Percentiles rank a stretch among this genome's conserved stretches.
Evolutionary conservation across 768 basidiomycete species (phyloP).

Genomic region (Pulveroboletus sp.): DNA sequence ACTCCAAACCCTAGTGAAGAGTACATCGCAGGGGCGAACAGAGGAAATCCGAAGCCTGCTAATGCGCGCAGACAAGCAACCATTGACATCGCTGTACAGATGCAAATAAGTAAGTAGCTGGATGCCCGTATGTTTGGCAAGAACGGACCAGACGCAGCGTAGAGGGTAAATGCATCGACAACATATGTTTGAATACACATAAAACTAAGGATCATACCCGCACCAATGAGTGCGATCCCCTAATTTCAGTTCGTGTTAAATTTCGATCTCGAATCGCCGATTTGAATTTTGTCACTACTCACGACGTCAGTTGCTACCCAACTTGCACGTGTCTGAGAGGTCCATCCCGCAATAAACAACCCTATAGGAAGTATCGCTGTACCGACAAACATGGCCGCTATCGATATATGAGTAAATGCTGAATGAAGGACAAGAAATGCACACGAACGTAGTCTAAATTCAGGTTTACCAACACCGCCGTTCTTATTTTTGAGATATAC

Average conservation of each 20-base stretch:
- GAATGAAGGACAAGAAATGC: background rate
- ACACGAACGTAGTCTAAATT: constrained; percentile 45
- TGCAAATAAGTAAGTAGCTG: background rate
- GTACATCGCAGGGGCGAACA: constrained; percentile 74
- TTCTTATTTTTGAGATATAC: constrained; percentile 46
- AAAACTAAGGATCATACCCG: constrained; percentile 54
- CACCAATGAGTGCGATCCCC: constrained; percentile 56
- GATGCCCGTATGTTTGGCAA: background rate
- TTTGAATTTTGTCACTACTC: constrained; percentile 10
- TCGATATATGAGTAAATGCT: constrained; percentile 2
- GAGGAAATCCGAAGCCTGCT: constrained; percentile 69
- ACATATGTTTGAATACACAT: constrained; percentile 64
- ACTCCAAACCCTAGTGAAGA: constrained; percentile 62
- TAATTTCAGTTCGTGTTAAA: constrained; percentile 21
- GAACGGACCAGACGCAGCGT: constrained; percentile 59
- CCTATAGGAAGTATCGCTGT: constrained; percentile 60
- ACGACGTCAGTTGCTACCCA: constrained; percentile 75
- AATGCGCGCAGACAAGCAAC: constrained; percentile 58
- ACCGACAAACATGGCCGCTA: constrained; percentile 58
- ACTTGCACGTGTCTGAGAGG: constrained; percentile 47
- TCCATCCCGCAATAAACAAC: constrained; percentile 68
- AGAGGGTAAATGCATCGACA: constrained; percentile 59
- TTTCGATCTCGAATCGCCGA: background rate
- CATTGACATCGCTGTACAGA: constrained; percentile 53
- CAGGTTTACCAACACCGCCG: constrained; percentile 50